Conservation (phyloP, 306 rosid genomes). For the Crataegus laevigata region DNA sequence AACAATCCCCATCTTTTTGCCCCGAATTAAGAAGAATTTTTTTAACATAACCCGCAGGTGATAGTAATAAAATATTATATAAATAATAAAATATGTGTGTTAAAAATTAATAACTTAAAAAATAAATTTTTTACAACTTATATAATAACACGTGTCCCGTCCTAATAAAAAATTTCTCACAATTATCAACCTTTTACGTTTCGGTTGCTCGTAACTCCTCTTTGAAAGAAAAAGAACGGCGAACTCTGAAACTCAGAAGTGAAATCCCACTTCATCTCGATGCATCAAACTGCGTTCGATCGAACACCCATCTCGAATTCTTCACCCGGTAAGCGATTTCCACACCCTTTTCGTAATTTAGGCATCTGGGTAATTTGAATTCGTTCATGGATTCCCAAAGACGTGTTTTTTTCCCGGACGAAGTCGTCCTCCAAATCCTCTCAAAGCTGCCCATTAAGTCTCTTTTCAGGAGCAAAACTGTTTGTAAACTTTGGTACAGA, state of each 20-base stretch:
- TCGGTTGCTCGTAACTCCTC: not conserved
- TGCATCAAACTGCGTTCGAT: slow-evolving; percentile 27
- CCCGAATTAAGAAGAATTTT: not conserved
- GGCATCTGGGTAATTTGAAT: slow-evolving; percentile 11
- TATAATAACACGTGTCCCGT: too few relatives aligned
- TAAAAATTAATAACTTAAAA: too few relatives aligned
- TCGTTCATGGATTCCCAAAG: slow-evolving; percentile 38
- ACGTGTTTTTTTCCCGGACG: slow-evolving; percentile 60
- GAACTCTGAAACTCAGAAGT: not conserved
- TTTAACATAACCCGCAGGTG: too few relatives aligned
- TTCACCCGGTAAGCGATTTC: slow-evolving; percentile 40
- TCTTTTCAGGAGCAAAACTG: slow-evolving; percentile 50
- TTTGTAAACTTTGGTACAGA: slow-evolving; percentile 60
- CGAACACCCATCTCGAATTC: slow-evolving; percentile 16
- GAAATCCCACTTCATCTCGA: slow-evolving; percentile 8
- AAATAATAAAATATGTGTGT: too few relatives aligned
- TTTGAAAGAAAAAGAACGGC: not conserved
- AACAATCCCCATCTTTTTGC: not conserved
- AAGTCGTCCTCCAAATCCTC: slow-evolving; percentile 71
- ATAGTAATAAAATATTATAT: too few relatives aligned
- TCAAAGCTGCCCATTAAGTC: slow-evolving; percentile 71
- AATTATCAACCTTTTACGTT: not conserved
- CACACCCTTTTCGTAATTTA: slow-evolving; percentile 9
- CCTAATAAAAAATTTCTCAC: too few relatives aligned
- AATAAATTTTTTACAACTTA: too few relatives aligned